phyloP scores from a whole-genome alignment of 2,329 filamentous ascomycete species.

The Xylaria polymorpha region DNA sequence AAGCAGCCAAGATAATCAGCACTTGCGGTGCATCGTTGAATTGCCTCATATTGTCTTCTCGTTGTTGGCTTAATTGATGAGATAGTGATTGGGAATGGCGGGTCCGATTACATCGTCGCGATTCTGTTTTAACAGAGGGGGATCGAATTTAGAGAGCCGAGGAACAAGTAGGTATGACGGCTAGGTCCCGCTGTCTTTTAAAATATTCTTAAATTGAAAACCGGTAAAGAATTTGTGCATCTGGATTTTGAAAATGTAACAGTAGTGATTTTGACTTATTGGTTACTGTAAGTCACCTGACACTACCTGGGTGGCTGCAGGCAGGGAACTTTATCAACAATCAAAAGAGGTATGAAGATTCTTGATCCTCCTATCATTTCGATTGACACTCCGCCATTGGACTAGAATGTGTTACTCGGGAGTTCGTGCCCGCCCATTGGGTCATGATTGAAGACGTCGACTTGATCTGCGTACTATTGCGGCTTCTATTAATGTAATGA shows the following conservation, averaged over 20 bases:
- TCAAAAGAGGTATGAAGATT: background rate
- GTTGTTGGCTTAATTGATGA: no score
- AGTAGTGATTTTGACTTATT: background rate
- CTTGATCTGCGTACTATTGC: background rate
- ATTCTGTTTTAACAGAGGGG: background rate
- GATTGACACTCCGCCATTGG: background rate
- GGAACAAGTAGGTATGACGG: no score
- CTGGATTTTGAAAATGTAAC: no score
- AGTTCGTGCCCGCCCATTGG: background rate
- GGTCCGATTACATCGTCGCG: background rate
- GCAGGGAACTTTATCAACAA: no score
- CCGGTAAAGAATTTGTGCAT: no score
- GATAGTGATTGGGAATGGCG: no score
- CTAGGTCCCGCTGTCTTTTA: no score
- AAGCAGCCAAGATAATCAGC: background rate
- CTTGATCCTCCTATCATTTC: background rate
- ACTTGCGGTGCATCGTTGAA: background rate
- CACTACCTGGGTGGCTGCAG: no score
- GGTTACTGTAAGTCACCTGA: no score
- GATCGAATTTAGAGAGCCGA: no score
- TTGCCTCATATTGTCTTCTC: background rate
- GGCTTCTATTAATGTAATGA: background rate
- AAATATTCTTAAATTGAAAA: no score
- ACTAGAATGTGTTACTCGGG: background rate
- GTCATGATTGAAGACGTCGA: no score